A percentile compares a stretch with the other conserved stretches of the same genome.
These are phyloP conservation scores for Forsythia viridissima DNA, from an alignment of 257 asterid genomes.

Conservation along the genomic window DNA sequence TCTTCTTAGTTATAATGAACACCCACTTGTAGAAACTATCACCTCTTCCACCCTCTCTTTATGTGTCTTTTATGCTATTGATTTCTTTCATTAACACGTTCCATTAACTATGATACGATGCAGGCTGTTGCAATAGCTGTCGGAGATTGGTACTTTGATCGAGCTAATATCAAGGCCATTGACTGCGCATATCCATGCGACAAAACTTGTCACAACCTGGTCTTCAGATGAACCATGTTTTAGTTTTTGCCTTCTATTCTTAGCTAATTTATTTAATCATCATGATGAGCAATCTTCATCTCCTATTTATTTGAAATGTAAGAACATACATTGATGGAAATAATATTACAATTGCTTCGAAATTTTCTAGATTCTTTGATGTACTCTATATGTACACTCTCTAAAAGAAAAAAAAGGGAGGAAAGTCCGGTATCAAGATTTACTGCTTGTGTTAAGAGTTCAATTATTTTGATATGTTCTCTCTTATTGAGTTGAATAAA, in stretches of 20 bases:
- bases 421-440: not conserved
- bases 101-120: not conserved
- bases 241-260: not conserved
- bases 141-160: slow-evolving; percentile 61
- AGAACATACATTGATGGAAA: slow-evolving; percentile 27
- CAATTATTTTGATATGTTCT: not conserved
- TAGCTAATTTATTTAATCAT: slow-evolving; percentile 15
- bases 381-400: not conserved
- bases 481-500: too few species aligned
- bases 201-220: slow-evolving; percentile 50
- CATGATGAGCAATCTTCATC: slow-evolving; percentile 16
- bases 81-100: not conserved
- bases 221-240: slow-evolving; percentile 28
- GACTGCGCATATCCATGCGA: slow-evolving; percentile 67
- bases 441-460: not conserved
- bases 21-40: not conserved
- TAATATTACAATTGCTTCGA: slow-evolving; percentile 7
- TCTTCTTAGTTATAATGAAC: not conserved
- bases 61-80: not conserved
- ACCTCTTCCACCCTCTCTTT: not conserved
- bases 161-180: slow-evolving; percentile 41
- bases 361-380: slow-evolving; percentile 1
- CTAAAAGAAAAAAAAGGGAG: not conserved
- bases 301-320: slow-evolving; percentile 8
- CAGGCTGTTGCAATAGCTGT: slow-evolving; percentile 60